phyloP scores from a whole-genome alignment of 352 stramenopile genomes.

The Pythium aquatile region DNA sequence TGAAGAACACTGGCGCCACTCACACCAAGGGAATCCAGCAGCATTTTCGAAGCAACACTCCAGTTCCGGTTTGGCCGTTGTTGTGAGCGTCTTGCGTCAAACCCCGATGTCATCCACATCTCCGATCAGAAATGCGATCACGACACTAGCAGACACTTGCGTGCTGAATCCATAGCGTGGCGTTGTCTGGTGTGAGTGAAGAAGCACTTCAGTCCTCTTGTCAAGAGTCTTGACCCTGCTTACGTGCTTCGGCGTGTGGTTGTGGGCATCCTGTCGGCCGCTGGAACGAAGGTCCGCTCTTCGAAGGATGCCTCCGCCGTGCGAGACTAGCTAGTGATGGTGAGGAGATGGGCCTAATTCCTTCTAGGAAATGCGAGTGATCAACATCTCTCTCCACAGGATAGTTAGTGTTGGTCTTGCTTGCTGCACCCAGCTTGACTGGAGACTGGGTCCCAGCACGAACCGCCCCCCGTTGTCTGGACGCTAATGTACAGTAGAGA shows the following conservation, averaged over 20 bases:
- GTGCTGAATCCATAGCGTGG: too few relatives aligned
- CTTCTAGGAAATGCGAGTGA: not conserved
- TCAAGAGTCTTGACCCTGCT: too few relatives aligned
- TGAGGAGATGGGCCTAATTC: not conserved
- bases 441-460: not conserved
- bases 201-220: too few relatives aligned
- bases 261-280: not conserved
- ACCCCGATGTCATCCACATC: too few relatives aligned
- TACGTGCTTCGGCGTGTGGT: too few relatives aligned
- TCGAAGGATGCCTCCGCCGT: not conserved
- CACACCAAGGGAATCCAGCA: not conserved
- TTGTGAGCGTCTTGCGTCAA: too few relatives aligned
- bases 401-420: not conserved
- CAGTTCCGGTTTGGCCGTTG: too few relatives aligned
- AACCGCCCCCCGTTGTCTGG: not conserved
- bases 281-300: not conserved
- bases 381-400: not conserved
- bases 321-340: not conserved
- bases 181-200: too few relatives aligned
- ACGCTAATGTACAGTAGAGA: not conserved
- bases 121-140: too few relatives aligned
- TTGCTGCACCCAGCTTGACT: not conserved
- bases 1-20: constrained; percentile 3
- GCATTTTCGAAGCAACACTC: too few relatives aligned
- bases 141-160: too few relatives aligned